Evolutionary conservation across 2,329 filamentous ascomycete species (phyloP).

Genomic region (Colletotrichum liriopes): DNA sequence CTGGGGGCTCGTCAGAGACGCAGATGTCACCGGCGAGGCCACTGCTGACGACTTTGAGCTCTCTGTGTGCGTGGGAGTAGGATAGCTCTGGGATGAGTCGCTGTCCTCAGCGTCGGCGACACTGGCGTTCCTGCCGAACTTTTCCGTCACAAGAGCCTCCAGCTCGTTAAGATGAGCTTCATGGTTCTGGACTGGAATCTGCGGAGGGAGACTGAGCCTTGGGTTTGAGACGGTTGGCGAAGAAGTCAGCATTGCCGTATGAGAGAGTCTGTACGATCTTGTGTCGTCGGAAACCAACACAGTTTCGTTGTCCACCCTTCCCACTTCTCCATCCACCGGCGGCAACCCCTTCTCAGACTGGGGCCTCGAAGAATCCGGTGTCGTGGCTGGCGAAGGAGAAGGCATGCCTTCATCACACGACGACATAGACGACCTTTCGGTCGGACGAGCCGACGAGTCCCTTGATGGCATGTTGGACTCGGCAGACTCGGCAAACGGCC

Average conservation of each 20-base stretch:
- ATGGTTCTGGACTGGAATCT: constrained; percentile 33
- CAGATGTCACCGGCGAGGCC: constrained; percentile 24
- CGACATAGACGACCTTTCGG: constrained; percentile 46
- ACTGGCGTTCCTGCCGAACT: constrained; percentile 33
- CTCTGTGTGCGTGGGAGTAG: constrained; percentile 28
- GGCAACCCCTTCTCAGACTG: constrained; percentile 56
- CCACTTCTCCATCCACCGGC: constrained; percentile 36
- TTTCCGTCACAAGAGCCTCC: constrained; percentile 38
- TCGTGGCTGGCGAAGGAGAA: constrained; percentile 54
- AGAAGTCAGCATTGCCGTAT: constrained; percentile 21
- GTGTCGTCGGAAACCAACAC: constrained; percentile 40
- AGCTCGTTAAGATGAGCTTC: constrained; percentile 35
- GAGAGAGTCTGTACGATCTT: constrained; percentile 37
- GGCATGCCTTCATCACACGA: constrained; percentile 55
- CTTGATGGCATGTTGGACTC: constrained; percentile 24
- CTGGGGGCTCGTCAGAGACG: constrained; percentile 20
- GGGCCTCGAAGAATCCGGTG: constrained; percentile 58
- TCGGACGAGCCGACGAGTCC: constrained; percentile 39
- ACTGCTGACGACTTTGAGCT: constrained; percentile 24
- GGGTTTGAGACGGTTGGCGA: constrained; percentile 28
- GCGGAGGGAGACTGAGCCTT: constrained; percentile 38
- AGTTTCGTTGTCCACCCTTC: constrained; percentile 35
- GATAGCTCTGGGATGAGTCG: constrained; percentile 32
- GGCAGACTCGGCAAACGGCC: constrained; percentile 23
- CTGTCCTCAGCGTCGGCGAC: constrained; percentile 40